Base-by-base conservation (phyloP, 169 alveolate species). In the Plasmodium cynomolgi region DNA sequence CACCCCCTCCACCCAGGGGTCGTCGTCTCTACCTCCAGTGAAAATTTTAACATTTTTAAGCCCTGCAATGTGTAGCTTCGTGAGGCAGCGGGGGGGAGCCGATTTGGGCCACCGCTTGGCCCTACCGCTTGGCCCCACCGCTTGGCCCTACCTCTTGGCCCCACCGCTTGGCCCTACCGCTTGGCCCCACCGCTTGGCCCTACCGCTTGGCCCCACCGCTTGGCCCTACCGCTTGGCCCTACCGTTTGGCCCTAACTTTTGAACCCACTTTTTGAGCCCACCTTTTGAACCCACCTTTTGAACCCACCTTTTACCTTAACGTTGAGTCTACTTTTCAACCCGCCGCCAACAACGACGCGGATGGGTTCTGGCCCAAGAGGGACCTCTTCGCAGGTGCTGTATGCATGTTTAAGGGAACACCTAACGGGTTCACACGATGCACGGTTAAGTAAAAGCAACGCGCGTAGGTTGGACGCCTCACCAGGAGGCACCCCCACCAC, bases 1-100 rank as follows among this genome's bases (percentile, higher is more conserved):
- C 98, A 96, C 90, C 96, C 93, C 26, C 93, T 86, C 72, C 91
- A 92, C 20, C 96, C 98, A 13, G 98, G 98, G 15, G 96, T 95
- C 23, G 85, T 85, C 26, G 93, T 96, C 31, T 86, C 98, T 0
- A 96, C 98, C 13, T 88, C 97, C 9, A 92, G 83, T 31, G 97
- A 96, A 54, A 96, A 96, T 15, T 93, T 96, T 84, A 96, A 96
- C 93, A 80, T 96, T 11, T 96, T 96, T 79, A 96, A 96, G 82
- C 93, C 96, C 11, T 77, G 92, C 39, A 96, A 96, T 58, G 80
- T 95, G 15, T 92, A 93, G 68, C 20, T 15, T 20, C 3, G 26
- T 17, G 3, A 23, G 0, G n/a, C 29, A 11, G 34, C 7, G 47
- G 23, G 33, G 82, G 82, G 8, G 20, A 34, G 6, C 13, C 82